Evolutionary conservation across 1,284 basidiomycete genomes (phyloP).

Genomic region (Phlebopus sp.): DNA sequence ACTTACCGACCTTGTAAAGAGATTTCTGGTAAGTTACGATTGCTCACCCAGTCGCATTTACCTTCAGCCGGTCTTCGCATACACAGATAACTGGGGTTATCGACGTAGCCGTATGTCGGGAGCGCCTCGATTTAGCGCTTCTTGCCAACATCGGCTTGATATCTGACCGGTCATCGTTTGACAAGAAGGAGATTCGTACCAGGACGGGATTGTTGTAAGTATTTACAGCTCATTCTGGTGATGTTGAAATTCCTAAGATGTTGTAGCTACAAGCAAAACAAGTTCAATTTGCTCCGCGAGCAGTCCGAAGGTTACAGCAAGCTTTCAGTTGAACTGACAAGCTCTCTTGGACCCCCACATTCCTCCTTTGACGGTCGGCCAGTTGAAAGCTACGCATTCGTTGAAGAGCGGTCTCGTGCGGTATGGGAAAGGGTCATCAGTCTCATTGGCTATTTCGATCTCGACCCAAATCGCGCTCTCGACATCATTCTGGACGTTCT

Average conservation of each 20-base stretch:
- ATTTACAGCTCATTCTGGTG: not conserved
- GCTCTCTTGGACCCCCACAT: slow-evolving; percentile 73
- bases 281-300: slow-evolving; percentile 96
- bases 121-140: slow-evolving; percentile 66
- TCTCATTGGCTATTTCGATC: slow-evolving; percentile 92
- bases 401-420: slow-evolving; percentile 64
- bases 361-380: slow-evolving; percentile 58
- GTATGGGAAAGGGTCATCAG: slow-evolving; percentile 88
- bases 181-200: slow-evolving; percentile 74
- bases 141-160: slow-evolving; percentile 64
- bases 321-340: slow-evolving; percentile 81
- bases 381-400: slow-evolving; percentile 51
- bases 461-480: slow-evolving; percentile 92
- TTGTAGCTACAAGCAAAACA: slow-evolving; percentile 92
- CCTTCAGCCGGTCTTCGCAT: slow-evolving; percentile 6
- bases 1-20: slow-evolving; percentile 56
- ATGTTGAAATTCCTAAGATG: slow-evolving; percentile 7
- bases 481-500: slow-evolving; percentile 94
- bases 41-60: not conserved
- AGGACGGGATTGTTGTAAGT: slow-evolving; percentile 79
- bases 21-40: slow-evolving; percentile 56
- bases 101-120: slow-evolving; percentile 58
- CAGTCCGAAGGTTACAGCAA: slow-evolving; percentile 97
- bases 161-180: slow-evolving; percentile 55
- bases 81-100: slow-evolving; percentile 43